Evolutionary conservation across 352 stramenopile genomes (phyloP).

Genomic region (Phytophthora idaei): DNA sequence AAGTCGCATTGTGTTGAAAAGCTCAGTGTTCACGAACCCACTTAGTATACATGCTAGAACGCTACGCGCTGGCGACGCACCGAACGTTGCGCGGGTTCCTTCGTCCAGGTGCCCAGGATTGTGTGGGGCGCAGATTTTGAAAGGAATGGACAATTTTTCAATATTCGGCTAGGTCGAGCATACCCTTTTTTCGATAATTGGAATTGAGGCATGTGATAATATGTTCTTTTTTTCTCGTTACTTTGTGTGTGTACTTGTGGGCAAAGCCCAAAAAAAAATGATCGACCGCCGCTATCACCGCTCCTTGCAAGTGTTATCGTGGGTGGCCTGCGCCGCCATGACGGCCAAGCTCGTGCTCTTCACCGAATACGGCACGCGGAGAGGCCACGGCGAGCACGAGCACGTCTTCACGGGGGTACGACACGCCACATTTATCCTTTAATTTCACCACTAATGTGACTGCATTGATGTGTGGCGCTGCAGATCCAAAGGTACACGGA

Average conservation of each 20-base stretch:
- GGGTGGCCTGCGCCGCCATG: slow-evolving; percentile 79
- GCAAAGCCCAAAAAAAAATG: slow-evolving; percentile 39
- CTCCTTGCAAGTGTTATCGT: slow-evolving; percentile 86
- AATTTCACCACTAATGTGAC: neutral
- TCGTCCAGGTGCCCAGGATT: no score
- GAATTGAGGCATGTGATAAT: no score
- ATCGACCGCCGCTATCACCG: slow-evolving; percentile 87
- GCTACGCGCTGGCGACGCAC: no score
- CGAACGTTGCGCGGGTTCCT: no score
- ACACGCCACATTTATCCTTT: neutral
- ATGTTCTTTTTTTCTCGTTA: no score
- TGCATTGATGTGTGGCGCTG: slow-evolving; percentile 8
- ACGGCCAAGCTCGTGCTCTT: slow-evolving; percentile 86
- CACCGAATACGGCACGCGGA: slow-evolving; percentile 73
- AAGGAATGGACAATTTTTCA: no score
- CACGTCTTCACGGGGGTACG: slow-evolving; percentile 83
- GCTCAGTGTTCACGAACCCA: no score
- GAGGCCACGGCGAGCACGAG: slow-evolving; percentile 52
- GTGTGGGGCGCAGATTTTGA: no score
- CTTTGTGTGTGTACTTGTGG: neutral
- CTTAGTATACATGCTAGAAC: no score
- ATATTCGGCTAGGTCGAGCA: no score
- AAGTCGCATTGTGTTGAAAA: no score
- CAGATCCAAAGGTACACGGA: slow-evolving; percentile 80
- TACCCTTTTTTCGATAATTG: no score